Evolutionary conservation across 106 monocot genomes (phyloP), one percentile per base, ranked within the genome.

Genomic region (Xerophyta viscosa): DNA sequence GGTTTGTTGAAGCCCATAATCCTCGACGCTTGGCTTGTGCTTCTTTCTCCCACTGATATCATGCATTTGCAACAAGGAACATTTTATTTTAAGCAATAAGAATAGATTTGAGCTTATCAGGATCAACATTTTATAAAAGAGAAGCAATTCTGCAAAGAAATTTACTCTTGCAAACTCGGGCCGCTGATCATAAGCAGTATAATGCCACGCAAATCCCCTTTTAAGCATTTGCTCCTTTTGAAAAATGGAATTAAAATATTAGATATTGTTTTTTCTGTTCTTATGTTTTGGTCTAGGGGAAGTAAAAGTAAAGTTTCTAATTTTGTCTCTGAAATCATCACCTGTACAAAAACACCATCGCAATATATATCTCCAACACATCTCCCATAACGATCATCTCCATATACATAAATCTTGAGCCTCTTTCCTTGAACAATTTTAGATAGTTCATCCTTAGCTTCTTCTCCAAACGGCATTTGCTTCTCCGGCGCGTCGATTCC

Each of bases 401-500:
- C 79, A 33, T 64, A 89, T 0, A 77, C 72, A 12, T 70, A 58
- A 12, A 98, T 41, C 50, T 66, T 70, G 19, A 86, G 46, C 18
- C 57, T 31, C 48, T 98, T 89, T 15, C 84, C 96, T 50, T 86
- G 75, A 7, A 98, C 64, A 15, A 98, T 47, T 31, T 79, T 89
- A 45, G 64, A 31, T 31, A 89, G 37, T 24, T 72, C 82, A 31
- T 85, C 89, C 46, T 85, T 89, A 0, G 96, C 84, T 70, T 98
- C 89, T 57, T 77, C 75, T 27, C 96, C 96, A 41, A 73, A 89
- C 4, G 96, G 85, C 96, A 89, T 98, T 5, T 64, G 37, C 39
- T 65, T 79, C 71, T 98, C 89, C 26, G 96, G 96, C 14, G 89
- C 78, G 57, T 98, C 96, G 28, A 89, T 98, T 25, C 96, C 96